Evolutionary conservation across 2,329 filamentous ascomycete species (phyloP), one percentile per base, ranked within the genome.

Genomic region (Aspergillus japonicus): DNA sequence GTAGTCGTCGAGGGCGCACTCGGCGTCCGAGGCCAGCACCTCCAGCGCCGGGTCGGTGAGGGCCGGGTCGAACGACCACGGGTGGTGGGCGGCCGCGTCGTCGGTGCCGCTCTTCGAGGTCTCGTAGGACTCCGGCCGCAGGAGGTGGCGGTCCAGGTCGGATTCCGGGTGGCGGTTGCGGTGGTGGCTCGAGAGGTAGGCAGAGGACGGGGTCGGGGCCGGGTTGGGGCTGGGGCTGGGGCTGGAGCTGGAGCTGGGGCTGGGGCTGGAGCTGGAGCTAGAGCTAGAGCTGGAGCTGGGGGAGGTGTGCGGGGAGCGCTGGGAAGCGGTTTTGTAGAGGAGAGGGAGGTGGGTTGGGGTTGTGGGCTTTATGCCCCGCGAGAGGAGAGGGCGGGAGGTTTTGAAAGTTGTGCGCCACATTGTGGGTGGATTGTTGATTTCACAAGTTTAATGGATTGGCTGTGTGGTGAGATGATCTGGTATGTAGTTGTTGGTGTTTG

Each of bases 71-170:
- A 69, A 71, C 12, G 69, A 69, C 4, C 65, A 66, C 23, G 63
- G 64, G 60, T 71, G 68, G 3, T 59, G 60, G 1, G 62, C 69
- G 8, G 70, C 67, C 54, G 68, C 69, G 24, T 69, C 68, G 35
- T 71, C 69, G 11, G 68, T 65, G n/a, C 69, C 69, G 10, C 62
- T 65, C 49, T 68, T 62, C 26, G 66, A 66, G 7, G 62, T 69
- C 21, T 71, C 69, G 4, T 54, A 47, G 21, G 63, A 57, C 29
- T 64, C 62, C 0, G 67, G 66, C 31, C 63, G 62, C 16, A 70
- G 63, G 16, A 60, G 59, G 24, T 63, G 59, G 24, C 68, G 56
- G 42, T 69, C 67, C 12, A 59, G 56, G 16, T 60, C 58, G 19
- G 52, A 54, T 12, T 47, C 52, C 2, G n/a, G 52, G 24, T 47